Base-by-base conservation (phyloP, 2,329 filamentous ascomycete genomes). In the Aspergillus terreus region DNA sequence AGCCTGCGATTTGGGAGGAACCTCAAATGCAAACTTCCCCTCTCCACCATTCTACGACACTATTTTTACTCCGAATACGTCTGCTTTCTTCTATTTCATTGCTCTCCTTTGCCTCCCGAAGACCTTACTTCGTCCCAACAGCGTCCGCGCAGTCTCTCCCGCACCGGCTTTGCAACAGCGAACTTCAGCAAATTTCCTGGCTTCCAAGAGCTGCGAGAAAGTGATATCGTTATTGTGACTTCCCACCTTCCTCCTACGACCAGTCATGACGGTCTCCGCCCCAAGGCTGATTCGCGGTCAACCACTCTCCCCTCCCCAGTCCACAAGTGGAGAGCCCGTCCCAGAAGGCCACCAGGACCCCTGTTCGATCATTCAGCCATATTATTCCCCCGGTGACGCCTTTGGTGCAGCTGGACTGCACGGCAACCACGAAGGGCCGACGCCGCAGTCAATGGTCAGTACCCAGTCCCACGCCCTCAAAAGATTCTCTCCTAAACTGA, bases 301-400 rank as follows among this genome's bases (percentile, higher is more conserved):
- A 30, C 62, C 64, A 44, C 66, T 62, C 36, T 65, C 67, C 9
- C 67, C 67, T 36, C 65, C 66, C 11, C 60, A 62, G 27, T 67
- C 66, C 7, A 58, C 56, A 33, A 60, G 63, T 43, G 59, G 60
- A 12, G 58, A 63, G 33, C 50, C 51, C 10, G 47, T 46, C 12
- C 50, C 58, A 14, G 58, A 63, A 50, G 49, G 50, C 17, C 33
- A 50, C 23, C 51, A 55, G n/a, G 50, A 59, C 38, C 23, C 47
- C 15, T 54, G 53, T 47, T 48, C 51, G 14, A 49, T 52, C 2
- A 57, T 63, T 43, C 56, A 46, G 6, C 41, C 55, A 17, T 6
- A 55, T 17, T 63, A 59, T 40, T 43, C 17, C 4, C 21, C 49
- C 23, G 38, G 42, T 10, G 50, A 56, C 6, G 15, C 51, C 21